Evolutionary conservation across 2,329 filamentous ascomycete species (phyloP), one percentile per base, ranked within the genome.

Genomic region (Trichoderma lentiforme): DNA sequence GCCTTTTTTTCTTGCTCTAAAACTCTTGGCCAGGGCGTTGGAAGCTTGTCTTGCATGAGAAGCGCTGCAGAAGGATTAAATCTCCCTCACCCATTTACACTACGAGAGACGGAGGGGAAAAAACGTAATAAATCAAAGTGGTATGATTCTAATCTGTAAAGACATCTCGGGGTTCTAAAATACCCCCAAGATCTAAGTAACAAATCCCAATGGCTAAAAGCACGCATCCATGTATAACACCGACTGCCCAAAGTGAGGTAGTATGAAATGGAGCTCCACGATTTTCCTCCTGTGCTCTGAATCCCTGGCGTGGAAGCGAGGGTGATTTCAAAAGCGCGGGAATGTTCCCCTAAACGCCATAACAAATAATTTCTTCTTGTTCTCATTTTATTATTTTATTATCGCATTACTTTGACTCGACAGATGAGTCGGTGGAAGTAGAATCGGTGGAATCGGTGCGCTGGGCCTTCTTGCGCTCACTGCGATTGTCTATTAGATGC

Each of bases 401-500:
- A 21, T 21, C 34, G 14, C 6, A 12, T 32, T 56, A 62, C 8
- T 62, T 53, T n/a, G 43, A 63, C 36, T 68, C 56, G 5, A 57
- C 8, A 15, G 63, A 57, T 56, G 63, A 57, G 24, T 32, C 58
- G 65, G 28, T 81, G 24, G 79, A 81, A 47, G 76, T 75, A 26
- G 81, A 83, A 74, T 80, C 81, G 71, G 78, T 76, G 30, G 82
- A 82, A 75, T 78, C 78, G 74, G 77, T 77, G 71, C 81, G 81
- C 43, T 76, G 24, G 60, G 81, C 77, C 81, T 83, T 84, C 67
- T 71, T 72, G 71, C 82, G 82, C 81, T 84, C 82, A 70, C 83
- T 84, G 71, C 8, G 53, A 57, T 12, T 34, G 28, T 51, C 2
- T 32, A 61, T 75, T 63, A 74, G 76, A 74, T 18, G 56, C 34